These are phyloP conservation scores for Scheffersomyces quercinus DNA, from an alignment of 1,139 yeast species.

Conservation along the genomic window DNA sequence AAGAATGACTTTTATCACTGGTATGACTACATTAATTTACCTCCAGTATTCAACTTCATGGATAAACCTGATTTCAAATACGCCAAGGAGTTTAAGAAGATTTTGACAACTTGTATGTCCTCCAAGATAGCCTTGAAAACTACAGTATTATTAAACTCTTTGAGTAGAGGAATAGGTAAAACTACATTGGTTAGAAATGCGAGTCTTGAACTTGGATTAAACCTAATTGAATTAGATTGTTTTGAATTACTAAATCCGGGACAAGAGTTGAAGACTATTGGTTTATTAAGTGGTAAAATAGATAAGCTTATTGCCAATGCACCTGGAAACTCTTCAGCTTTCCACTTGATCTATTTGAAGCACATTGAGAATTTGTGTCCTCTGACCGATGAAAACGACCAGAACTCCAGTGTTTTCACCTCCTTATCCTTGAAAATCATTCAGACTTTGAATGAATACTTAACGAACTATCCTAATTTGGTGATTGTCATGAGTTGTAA, in stretches of 20 bases:
- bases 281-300: conserved; percentile 70
- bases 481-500: conserved; percentile 70
- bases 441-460: conserved; percentile 59
- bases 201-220: conserved; percentile 63
- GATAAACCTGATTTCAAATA: conserved; percentile 38
- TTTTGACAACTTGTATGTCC: conserved; percentile 46
- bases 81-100: conserved; percentile 53
- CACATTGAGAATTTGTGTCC: conserved; percentile 78
- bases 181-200: conserved; percentile 58
- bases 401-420: conserved; percentile 54
- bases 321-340: conserved; percentile 19
- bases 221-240: conserved; percentile 71
- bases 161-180: conserved; percentile 81
- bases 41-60: conserved; percentile 39
- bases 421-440: conserved; percentile 61
- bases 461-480: conserved; percentile 35
- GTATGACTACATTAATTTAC: conserved; percentile 40
- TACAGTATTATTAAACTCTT: conserved; percentile 65
- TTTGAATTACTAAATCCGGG: conserved; percentile 63
- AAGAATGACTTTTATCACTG: conserved; percentile 41
- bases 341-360: conserved; percentile 54
- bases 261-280: conserved; percentile 78
- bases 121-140: conserved; percentile 51
- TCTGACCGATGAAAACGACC: conserved; percentile 63
- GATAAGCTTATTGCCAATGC: conserved; percentile 48